These are phyloP conservation scores for Mortierella sp. DNA, from an alignment of 371 early-diverging fungal species.

Conservation along the genomic window DNA sequence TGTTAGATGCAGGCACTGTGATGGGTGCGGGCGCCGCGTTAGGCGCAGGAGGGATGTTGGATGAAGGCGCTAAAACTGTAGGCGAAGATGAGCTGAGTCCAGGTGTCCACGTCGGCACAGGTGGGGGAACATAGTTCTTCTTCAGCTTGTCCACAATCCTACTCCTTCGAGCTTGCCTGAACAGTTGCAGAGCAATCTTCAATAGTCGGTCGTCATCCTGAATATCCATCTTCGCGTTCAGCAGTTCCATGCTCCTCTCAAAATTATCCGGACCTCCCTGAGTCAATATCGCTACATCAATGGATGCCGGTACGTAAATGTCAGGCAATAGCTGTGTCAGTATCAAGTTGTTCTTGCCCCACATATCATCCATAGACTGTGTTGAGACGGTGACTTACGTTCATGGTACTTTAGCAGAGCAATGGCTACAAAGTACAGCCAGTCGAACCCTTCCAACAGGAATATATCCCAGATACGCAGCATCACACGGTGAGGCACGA, in stretches of 20 bases:
- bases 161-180: slow-evolving; percentile 41
- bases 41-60: too few relatives aligned
- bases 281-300: slow-evolving; percentile 51
- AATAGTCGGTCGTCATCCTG: slow-evolving; percentile 64
- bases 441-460: slow-evolving; percentile 66
- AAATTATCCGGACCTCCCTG: slow-evolving; percentile 56
- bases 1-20: too few relatives aligned
- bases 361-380: neutral
- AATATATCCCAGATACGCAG: slow-evolving; percentile 73
- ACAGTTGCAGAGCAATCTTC: slow-evolving; percentile 56
- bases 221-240: slow-evolving; percentile 64
- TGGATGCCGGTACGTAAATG: too few relatives aligned
- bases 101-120: too few relatives aligned
- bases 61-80: too few relatives aligned
- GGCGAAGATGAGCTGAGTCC: too few relatives aligned
- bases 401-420: slow-evolving; percentile 65
- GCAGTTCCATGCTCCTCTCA: slow-evolving; percentile 62
- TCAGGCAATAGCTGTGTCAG: neutral
- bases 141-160: slow-evolving; percentile 36
- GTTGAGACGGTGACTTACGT: slow-evolving; percentile 51
- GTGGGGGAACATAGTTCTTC: neutral
- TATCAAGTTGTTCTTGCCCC: too few relatives aligned
- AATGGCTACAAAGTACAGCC: slow-evolving; percentile 67
- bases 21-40: too few relatives aligned
- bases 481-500: slow-evolving; percentile 65